Evolutionary conservation across 2,329 filamentous ascomycete genomes (phyloP).

Genomic region (Stagonosporopsis rhizophila): DNA sequence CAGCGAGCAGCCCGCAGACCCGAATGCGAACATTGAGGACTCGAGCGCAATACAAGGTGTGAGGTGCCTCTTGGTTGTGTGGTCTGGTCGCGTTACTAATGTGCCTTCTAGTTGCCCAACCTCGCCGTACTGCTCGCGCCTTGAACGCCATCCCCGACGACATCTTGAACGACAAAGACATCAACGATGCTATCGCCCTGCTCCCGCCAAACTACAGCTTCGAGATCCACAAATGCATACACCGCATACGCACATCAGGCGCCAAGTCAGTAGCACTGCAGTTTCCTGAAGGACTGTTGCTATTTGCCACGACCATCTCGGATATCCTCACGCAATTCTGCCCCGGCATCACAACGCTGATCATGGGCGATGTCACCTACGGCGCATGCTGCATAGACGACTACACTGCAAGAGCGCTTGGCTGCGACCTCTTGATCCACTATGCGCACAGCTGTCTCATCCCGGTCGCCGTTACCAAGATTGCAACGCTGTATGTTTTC

Average conservation of each 20-base stretch:
- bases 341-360: constrained; percentile 86
- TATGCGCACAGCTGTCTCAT: constrained; percentile 98
- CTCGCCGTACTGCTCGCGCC: constrained; percentile 76
- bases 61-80: constrained; percentile 31
- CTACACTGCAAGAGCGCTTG: constrained; percentile 91
- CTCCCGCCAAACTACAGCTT: constrained; percentile 98
- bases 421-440: constrained; percentile 92
- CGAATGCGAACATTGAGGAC: constrained; percentile 61
- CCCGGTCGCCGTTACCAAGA: constrained; percentile 93
- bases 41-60: constrained; percentile 73
- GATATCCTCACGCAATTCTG: constrained; percentile 97
- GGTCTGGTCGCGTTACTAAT: constrained; percentile 1
- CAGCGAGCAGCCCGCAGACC: constrained; percentile 52
- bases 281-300: constrained; percentile 91
- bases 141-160: constrained; percentile 89
- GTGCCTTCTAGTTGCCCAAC: constrained; percentile 67
- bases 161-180: constrained; percentile 82
- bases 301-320: constrained; percentile 97
- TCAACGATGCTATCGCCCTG: constrained; percentile 85
- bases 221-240: constrained; percentile 97
- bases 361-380: constrained; percentile 99
- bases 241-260: constrained; percentile 81
- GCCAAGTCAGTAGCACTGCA: constrained; percentile 91
- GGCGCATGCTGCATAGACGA: constrained; percentile 99
- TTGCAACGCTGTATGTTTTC: constrained; percentile 97